A percentile compares a stretch with the other conserved stretches of the same genome.
These are phyloP conservation scores for Pseudopyricularia cyperi DNA, from an alignment of 2,329 filamentous ascomycete species.

Conservation along the genomic window DNA sequence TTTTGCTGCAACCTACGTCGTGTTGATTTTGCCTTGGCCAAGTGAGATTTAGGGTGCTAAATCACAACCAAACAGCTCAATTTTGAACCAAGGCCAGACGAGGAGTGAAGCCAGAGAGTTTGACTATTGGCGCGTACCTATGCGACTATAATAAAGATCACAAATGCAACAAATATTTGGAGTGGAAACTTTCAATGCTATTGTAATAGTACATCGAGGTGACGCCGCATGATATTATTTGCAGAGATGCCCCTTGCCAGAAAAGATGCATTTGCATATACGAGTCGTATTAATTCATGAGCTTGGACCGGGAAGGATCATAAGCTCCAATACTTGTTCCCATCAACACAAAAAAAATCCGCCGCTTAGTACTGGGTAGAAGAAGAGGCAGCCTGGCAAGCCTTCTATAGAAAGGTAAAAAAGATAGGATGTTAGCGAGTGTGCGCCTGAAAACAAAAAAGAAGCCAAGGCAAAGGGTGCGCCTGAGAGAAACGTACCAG, in stretches of 20 bases:
- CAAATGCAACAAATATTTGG: not conserved
- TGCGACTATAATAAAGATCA: not conserved
- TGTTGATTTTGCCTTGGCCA: no score
- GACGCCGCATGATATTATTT: not conserved
- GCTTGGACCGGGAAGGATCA: not conserved
- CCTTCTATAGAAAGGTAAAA: conserved; percentile 38
- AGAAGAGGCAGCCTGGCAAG: conserved; percentile 70
- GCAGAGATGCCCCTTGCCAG: not conserved
- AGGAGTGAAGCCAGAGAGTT: conserved; percentile 21
- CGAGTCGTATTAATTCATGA: not conserved
- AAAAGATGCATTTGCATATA: not conserved
- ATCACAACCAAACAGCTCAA: conserved; percentile 37
- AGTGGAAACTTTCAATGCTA: conserved; percentile 2
- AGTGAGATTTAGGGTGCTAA: no score
- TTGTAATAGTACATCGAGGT: conserved; percentile 1
- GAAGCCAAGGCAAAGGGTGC: not conserved
- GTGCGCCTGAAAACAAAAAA: not conserved
- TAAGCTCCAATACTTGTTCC: not conserved
- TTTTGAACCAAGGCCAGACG: conserved; percentile 52
- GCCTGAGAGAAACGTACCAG: conserved; percentile 24
- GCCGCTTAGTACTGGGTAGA: conserved; percentile 52
- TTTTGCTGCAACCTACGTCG: conserved; percentile 6
- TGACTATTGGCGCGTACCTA: no score
- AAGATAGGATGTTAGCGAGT: not conserved
- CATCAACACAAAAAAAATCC: not conserved